Base-by-base conservation (phyloP, 768 basidiomycete genomes). In the Boletales sp. region DNA sequence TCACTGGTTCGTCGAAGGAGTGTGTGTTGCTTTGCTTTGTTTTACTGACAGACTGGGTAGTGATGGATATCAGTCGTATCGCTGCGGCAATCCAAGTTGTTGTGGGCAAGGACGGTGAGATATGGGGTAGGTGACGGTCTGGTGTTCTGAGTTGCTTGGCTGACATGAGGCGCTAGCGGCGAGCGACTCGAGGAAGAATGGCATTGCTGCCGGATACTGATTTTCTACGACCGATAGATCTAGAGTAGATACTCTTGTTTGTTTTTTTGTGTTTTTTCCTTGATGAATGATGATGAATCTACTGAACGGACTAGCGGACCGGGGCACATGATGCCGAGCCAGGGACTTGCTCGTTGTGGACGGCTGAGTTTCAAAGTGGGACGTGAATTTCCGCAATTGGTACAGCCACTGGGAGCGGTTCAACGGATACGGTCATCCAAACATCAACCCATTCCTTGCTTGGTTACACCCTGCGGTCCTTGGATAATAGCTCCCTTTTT, bases 121-220 rank as follows among this genome's bases (percentile, higher is more conserved):
- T 93, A 24, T 87, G 76, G 54, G 88, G 89, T 88, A 56, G 41
- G 83, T 67, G 32, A 24, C 31, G 43, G 47, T 14, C 13, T 7
- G 32, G 6, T 27, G 7, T 40, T 35, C 43, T 35, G 52, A 27
- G 29, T 10, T 45, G 31, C 19, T 17, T 12, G 11, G 3, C 40
- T 57, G 29, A 56, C 41, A 2, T 31, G 36, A 31, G 15, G 34
- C 21, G 21, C 39, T 57, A 88, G 93, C 90, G 53, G 87, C 90
- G 9, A 91, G 89, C 63, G 94, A 97, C 68, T 91, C 89, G 17
- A 79, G 93, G 63, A 95, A 94, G 74, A 88, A 92, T 55, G 93
- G 93, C n/a, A 78, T 93, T 37, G 89, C 94, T 5, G 83, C 88
- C 41, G 94, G 88, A 4, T 94, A 94, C 69, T 91, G 61, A 68